Conservation (phyloP, 2,329 filamentous ascomycete species). For the Ustulina deusta region DNA sequence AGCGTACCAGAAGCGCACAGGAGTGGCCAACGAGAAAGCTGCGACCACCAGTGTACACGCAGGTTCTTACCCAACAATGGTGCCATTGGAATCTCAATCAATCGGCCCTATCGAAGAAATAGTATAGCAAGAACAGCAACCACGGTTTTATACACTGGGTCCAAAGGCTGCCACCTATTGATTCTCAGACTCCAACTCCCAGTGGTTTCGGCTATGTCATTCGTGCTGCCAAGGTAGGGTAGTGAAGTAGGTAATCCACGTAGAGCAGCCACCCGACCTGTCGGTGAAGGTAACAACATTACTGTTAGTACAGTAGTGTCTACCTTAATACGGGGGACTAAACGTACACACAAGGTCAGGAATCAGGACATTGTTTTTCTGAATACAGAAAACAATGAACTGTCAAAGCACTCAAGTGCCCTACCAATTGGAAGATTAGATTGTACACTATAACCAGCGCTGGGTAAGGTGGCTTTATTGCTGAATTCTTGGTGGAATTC, state of each 20-base stretch:
- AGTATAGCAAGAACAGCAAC: not conserved
- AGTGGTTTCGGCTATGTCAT: not conserved
- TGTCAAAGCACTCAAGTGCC: not conserved
- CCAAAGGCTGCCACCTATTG: slow-evolving; percentile 2
- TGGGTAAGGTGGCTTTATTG: not conserved
- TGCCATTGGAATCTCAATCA: slow-evolving; percentile 8
- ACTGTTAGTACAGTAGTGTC: not conserved
- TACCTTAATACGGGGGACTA: not conserved
- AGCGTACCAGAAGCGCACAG: not conserved
- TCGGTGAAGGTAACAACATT: not conserved
- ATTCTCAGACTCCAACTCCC: not conserved
- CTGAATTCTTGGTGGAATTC: slow-evolving; percentile 3
- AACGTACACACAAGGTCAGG: not conserved
- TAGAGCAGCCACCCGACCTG: slow-evolving; percentile 2
- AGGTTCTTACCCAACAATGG: slow-evolving; percentile 3
- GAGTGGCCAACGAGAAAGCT: not conserved
- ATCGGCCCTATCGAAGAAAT: not conserved
- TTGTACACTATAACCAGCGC: not conserved
- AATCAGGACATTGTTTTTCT: not conserved
- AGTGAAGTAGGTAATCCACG: slow-evolving; percentile 10
- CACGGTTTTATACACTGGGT: not conserved
- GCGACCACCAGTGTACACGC: not conserved
- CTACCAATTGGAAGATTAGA: slow-evolving; percentile 14
- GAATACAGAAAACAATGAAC: not conserved
- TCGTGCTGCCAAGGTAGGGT: slow-evolving; percentile 8